Percentiles rank a stretch among this genome's conserved stretches.
Evolutionary conservation across 208 protist species (phyloP).

Genomic region (Acanthamoeba culbertsoni): DNA sequence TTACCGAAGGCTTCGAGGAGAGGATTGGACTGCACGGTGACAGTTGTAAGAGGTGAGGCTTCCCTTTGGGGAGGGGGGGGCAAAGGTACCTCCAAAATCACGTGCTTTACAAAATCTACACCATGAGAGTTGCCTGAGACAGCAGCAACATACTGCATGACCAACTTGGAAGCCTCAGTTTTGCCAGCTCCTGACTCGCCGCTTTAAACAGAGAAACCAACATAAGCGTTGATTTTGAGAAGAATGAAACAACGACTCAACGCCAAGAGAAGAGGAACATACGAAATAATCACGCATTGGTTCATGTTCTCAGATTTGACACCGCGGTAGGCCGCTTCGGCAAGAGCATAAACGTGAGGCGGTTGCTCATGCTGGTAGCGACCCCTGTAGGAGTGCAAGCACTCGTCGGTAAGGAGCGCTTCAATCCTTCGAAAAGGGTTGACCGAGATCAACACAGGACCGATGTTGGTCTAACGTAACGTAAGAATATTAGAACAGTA

Average conservation of each 20-base stretch:
- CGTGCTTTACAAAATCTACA: slow-evolving; percentile 60
- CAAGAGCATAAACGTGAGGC: slow-evolving; percentile 93
- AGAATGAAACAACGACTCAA: not conserved
- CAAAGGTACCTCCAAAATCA: slow-evolving; percentile 44
- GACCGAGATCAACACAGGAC: slow-evolving; percentile 92
- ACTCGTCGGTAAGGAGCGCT: slow-evolving; percentile 82
- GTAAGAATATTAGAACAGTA: slow-evolving; percentile 76
- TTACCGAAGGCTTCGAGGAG: slow-evolving; percentile 57
- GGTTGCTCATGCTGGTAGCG: slow-evolving; percentile 80
- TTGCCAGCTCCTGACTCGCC: slow-evolving; percentile 96
- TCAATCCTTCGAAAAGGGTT: slow-evolving; percentile 83
- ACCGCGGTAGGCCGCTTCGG: slow-evolving; percentile 91
- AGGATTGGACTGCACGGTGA: slow-evolving; percentile 82
- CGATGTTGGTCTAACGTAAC: slow-evolving; percentile 84
- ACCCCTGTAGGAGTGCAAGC: slow-evolving; percentile 77
- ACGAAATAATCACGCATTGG: slow-evolving; percentile 94
- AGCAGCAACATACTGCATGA: slow-evolving; percentile 90
- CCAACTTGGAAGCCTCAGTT: slow-evolving; percentile 94
- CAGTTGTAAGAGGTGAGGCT: slow-evolving; percentile 81
- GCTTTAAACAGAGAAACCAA: not conserved
- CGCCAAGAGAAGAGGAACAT: not conserved
- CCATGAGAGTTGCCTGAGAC: not conserved
- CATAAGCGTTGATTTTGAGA: not conserved
- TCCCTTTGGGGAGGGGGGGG: not conserved
- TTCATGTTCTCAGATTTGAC: slow-evolving; percentile 83